Percentiles rank a stretch among this genome's conserved stretches.
phyloP scores from a whole-genome alignment of 768 basidiomycete species.

The Tylopilus vinaceipallidus region DNA sequence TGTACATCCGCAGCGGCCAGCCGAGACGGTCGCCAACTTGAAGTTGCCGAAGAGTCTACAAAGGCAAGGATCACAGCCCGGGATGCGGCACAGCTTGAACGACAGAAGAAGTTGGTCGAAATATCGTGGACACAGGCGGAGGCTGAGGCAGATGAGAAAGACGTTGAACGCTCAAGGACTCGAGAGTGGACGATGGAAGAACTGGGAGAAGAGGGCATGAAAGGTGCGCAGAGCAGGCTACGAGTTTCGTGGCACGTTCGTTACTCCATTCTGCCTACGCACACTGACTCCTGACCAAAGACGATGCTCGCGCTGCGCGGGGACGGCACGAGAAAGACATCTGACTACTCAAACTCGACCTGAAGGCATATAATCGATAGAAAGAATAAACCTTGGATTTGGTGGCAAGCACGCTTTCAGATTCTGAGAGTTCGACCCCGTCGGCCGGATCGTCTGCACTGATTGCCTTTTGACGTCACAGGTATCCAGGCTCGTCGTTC shows the following conservation, averaged over 20 bases:
- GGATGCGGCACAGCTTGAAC: conserved; percentile 81
- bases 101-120: conserved; percentile 89
- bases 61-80: conserved; percentile 73
- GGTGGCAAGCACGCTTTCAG: no score
- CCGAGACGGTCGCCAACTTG: conserved; percentile 73
- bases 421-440: no score
- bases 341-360: conserved; percentile 82
- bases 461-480: conserved; percentile 54
- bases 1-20: conserved; percentile 78
- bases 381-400: conserved; percentile 83
- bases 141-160: conserved; percentile 87
- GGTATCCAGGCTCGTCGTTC: conserved; percentile 39
- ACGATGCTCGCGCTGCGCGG: conserved; percentile 89
- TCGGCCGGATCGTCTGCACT: conserved; percentile 34
- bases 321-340: conserved; percentile 91
- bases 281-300: conserved; percentile 38
- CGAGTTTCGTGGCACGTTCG: conserved; percentile 80
- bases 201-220: conserved; percentile 57
- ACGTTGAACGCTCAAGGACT: conserved; percentile 89
- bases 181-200: conserved; percentile 65
- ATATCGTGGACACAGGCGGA: conserved; percentile 79
- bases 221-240: conserved; percentile 86
- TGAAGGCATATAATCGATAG: conserved; percentile 83
- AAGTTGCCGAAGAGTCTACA: conserved; percentile 83
- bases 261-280: neutral